Evolutionary conservation across 2,329 filamentous ascomycete species (phyloP).

Genomic region (Pseudopithomyces chartarum): DNA sequence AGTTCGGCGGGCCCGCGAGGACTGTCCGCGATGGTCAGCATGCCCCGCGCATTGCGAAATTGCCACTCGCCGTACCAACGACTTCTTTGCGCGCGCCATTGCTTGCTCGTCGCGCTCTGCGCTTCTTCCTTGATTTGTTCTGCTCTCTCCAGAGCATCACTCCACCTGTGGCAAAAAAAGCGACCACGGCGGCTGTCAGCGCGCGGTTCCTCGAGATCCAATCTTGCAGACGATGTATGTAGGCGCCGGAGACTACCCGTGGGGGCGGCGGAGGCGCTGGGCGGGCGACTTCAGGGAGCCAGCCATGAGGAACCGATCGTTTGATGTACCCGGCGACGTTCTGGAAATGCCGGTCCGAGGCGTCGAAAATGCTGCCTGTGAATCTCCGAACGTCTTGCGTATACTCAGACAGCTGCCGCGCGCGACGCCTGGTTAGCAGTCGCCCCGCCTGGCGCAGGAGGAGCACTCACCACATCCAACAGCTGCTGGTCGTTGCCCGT

Average conservation of each 20-base stretch:
- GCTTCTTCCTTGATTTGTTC: constrained; percentile 62
- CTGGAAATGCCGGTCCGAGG: constrained; percentile 82
- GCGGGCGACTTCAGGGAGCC: constrained; percentile 73
- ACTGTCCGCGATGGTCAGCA: constrained; percentile 57
- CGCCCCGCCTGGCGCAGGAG: constrained; percentile 7
- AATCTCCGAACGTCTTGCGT: constrained; percentile 72
- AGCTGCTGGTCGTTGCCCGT: constrained; percentile 80
- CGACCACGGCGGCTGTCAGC: constrained; percentile 71
- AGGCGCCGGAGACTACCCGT: constrained; percentile 50
- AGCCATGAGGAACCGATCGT: constrained; percentile 68
- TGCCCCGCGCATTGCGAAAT: not conserved
- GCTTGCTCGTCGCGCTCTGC: constrained; percentile 76
- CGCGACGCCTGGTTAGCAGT: constrained; percentile 16
- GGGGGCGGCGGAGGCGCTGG: constrained; percentile 57
- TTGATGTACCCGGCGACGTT: constrained; percentile 72
- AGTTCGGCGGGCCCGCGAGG: constrained; percentile 83
- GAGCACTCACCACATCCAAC: constrained; percentile 70
- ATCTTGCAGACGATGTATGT: constrained; percentile 63
- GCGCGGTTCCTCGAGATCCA: constrained; percentile 69
- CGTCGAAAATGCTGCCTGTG: constrained; percentile 74
- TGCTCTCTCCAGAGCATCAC: constrained; percentile 66
- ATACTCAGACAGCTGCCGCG: constrained; percentile 59
- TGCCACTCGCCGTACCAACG: constrained; percentile 49
- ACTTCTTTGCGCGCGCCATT: constrained; percentile 90
- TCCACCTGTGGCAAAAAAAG: constrained; percentile 70